Percentiles rank a stretch among this genome's conserved stretches.
phyloP scores from a whole-genome alignment of 1,284 basidiomycete genomes.

The Pulveroboletus sp. region DNA sequence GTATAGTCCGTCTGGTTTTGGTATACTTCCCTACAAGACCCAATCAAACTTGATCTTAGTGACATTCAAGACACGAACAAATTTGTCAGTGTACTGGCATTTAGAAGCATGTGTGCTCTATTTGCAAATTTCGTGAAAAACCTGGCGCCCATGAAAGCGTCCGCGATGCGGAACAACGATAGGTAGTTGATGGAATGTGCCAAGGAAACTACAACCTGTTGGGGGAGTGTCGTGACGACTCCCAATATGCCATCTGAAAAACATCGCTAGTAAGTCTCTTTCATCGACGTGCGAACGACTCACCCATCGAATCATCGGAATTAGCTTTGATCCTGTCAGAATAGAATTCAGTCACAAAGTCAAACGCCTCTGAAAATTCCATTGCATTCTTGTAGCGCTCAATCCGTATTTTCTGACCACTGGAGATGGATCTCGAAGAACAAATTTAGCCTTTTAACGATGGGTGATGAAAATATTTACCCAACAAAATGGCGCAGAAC shows the following conservation, averaged over 20 bases:
- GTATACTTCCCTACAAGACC: constrained; percentile 73
- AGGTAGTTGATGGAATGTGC: constrained; percentile 81
- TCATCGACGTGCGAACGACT: not conserved
- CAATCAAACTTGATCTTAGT: constrained; percentile 7
- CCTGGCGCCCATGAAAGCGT: constrained; percentile 70
- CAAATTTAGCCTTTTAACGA: constrained; percentile 13
- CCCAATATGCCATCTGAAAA: constrained; percentile 57
- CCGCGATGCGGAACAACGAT: constrained; percentile 72
- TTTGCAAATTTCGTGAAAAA: constrained; percentile 83
- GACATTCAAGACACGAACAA: constrained; percentile 45
- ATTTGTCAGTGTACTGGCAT: constrained; percentile 86
- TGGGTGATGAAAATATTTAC: constrained; percentile 39
- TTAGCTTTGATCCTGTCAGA: constrained; percentile 48
- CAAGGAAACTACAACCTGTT: constrained; percentile 72
- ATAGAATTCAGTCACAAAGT: constrained; percentile 74
- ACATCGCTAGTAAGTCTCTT: not conserved
- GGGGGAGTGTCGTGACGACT: constrained; percentile 71
- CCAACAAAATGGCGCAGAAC: constrained; percentile 72
- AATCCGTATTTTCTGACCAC: constrained; percentile 53
- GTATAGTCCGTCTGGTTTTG: constrained; percentile 83
- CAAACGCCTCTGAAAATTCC: constrained; percentile 74
- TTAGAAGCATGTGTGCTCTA: constrained; percentile 85
- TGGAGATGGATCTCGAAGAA: constrained; percentile 43
- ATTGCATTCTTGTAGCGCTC: constrained; percentile 65
- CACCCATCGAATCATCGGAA: constrained; percentile 52